Base-by-base conservation (phyloP, 805 yeast genomes). In the Komagataella pastoris region DNA sequence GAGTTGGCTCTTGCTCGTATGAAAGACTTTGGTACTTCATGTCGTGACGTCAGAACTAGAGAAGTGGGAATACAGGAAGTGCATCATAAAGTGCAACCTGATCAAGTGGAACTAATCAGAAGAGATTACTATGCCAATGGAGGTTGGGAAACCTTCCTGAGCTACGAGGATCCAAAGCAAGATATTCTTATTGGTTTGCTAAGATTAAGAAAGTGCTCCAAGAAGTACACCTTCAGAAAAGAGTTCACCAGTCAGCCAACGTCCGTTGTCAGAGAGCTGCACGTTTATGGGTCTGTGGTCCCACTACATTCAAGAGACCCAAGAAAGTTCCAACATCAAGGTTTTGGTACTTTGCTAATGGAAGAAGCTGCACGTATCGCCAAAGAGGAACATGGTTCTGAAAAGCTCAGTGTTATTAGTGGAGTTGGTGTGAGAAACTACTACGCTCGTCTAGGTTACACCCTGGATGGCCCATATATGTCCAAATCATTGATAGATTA, bases 1-100 rank as follows among this genome's bases (percentile, higher is more conserved):
- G 99, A 93, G 66, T 73, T 93, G 57, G 98, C 99, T 0, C 73
- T 93, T 50, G 97, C 97, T 1, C 80, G 99, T 69, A 93, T 93
- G 99, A 88, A 88, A 62, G 99, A 93, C 70, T 89, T 93, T 61
- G 99, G 99, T 55, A 89, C 97, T 1, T 76, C 85, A 47, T 91
- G 98, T 67, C 76, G 99, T 59, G 99, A 93, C 66, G 96, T 93
- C 7, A 83, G 99, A 64, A 89, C 99, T 0, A 80, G 99, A 68
- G 99, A 93, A 70, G 99, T 93, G 24, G 99, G 99, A 55, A 93
- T 93, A 53, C 98, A 93, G 67, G 99, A 93, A 63, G 98, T 93
- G 3, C 99, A 93, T 65, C 96, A 90, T 65, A 89, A 89, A 65
- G 95, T 93, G 21, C 85, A 85, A 48, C 99, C 99, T 0, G 98